These are phyloP conservation scores for Saccharomycodes ludwigii DNA, from an alignment of 805 yeast genomes.

Conservation along the genomic window DNA sequence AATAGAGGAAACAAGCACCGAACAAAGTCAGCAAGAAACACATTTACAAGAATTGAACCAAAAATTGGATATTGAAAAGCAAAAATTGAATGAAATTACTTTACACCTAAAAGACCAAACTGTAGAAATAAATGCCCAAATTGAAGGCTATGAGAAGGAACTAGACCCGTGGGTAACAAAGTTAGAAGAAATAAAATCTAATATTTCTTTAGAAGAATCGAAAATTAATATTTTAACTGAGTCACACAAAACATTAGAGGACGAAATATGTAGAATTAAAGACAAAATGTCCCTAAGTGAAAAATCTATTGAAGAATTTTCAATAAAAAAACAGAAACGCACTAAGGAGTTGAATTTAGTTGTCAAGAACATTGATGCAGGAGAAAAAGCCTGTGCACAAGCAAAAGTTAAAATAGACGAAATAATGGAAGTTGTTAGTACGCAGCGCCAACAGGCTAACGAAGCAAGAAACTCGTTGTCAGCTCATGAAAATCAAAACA, in stretches of 20 bases:
- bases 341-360: conserved; percentile 38
- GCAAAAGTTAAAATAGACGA: conserved; percentile 39
- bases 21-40: too few relatives aligned
- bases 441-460: conserved; percentile 46
- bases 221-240: conserved; percentile 46
- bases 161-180: conserved; percentile 77
- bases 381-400: conserved; percentile 40
- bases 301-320: conserved; percentile 30
- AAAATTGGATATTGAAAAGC: conserved; percentile 40
- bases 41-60: conserved; percentile 35
- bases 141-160: conserved; percentile 48
- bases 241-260: conserved; percentile 29
- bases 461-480: conserved; percentile 55
- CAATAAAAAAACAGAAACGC: conserved; percentile 31
- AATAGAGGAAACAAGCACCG: too few relatives aligned
- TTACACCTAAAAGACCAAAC: conserved; percentile 64
- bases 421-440: conserved; percentile 40
- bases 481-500: conserved; percentile 52
- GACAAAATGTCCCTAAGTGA: conserved; percentile 29
- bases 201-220: conserved; percentile 50
- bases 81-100: conserved; percentile 50
- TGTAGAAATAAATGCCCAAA: conserved; percentile 47
- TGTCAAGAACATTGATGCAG: conserved; percentile 41
- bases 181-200: conserved; percentile 49
- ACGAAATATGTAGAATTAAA: conserved; percentile 31